These are phyloP conservation scores for Protomyces arabidopsidicola DNA, from an alignment of 1,139 yeast species.

Conservation along the genomic window DNA sequence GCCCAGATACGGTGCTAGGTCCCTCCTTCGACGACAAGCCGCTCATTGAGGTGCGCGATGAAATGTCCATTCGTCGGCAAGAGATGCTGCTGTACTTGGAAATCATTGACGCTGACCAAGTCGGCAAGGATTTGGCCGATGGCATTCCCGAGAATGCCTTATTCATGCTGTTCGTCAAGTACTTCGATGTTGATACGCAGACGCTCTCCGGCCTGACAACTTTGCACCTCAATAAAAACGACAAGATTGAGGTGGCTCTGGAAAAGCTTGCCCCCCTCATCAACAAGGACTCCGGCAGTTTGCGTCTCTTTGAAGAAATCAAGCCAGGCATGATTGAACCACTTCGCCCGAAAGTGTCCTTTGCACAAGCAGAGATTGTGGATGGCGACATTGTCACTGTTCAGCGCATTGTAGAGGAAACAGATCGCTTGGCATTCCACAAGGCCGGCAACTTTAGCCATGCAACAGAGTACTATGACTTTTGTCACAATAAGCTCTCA, in stretches of 20 bases:
- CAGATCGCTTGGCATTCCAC: constrained; percentile 28
- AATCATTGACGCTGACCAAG: constrained; percentile 19
- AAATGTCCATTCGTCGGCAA: constrained; percentile 10
- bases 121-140: constrained; percentile 5
- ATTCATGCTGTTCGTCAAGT: constrained; percentile 60
- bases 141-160: constrained; percentile 17
- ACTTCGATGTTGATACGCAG: constrained; percentile 58
- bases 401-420: constrained; percentile 42
- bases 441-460: constrained; percentile 36
- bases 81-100: constrained; percentile 25
- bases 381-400: constrained; percentile 77
- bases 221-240: constrained; percentile 52
- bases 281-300: constrained; percentile 43
- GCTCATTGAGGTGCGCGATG: constrained; percentile 24
- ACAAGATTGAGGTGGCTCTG: constrained; percentile 46
- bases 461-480: constrained; percentile 56
- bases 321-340: constrained; percentile 59
- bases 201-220: constrained; percentile 61
- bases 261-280: constrained; percentile 48
- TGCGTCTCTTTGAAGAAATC: constrained; percentile 64
- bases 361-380: constrained; percentile 61
- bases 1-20: constrained; percentile 54
- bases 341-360: constrained; percentile 45
- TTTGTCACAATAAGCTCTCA: constrained; percentile 62
- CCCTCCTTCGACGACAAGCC: constrained; percentile 34